Percentiles rank a stretch among this genome's conserved stretches.
Evolutionary conservation across 331 rosid genomes (phyloP).

Genomic region (Telfairia occidentalis): DNA sequence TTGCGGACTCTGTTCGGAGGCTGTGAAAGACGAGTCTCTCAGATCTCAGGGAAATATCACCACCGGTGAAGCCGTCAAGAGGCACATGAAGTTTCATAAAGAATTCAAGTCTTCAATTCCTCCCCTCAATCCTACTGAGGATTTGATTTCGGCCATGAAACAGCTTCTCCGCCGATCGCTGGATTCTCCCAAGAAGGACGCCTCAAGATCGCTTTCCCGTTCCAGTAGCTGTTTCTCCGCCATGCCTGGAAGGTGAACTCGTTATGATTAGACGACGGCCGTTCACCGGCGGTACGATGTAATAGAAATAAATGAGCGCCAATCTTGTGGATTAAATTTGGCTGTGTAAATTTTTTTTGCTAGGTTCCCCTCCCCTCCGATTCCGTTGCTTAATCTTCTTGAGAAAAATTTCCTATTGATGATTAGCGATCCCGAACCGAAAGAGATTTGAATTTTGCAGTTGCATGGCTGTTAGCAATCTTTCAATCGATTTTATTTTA

Average conservation of each 20-base stretch:
- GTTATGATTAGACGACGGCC: neutral
- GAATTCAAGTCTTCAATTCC: slow-evolving; percentile 40
- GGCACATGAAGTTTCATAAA: slow-evolving; percentile 39
- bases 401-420: neutral
- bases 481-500: neutral
- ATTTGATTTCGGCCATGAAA: slow-evolving; percentile 48
- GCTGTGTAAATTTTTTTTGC: neutral
- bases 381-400: neutral
- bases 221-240: slow-evolving; percentile 40
- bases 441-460: neutral
- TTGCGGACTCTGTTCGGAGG: slow-evolving; percentile 71
- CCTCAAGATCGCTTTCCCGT: slow-evolving; percentile 30
- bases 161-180: slow-evolving; percentile 46
- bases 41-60: slow-evolving; percentile 25
- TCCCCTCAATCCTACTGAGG: slow-evolving; percentile 32
- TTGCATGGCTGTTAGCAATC: neutral
- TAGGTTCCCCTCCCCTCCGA: neutral
- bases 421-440: neutral
- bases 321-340: neutral
- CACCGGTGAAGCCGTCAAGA: slow-evolving; percentile 47
- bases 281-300: neutral
- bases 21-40: slow-evolving; percentile 47
- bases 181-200: slow-evolving; percentile 32
- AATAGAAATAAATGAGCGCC: neutral
- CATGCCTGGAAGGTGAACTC: neutral